Percentiles rank a stretch among this genome's conserved stretches.
phyloP scores from a whole-genome alignment of 805 yeast genomes.

The Ogataea neopini region DNA sequence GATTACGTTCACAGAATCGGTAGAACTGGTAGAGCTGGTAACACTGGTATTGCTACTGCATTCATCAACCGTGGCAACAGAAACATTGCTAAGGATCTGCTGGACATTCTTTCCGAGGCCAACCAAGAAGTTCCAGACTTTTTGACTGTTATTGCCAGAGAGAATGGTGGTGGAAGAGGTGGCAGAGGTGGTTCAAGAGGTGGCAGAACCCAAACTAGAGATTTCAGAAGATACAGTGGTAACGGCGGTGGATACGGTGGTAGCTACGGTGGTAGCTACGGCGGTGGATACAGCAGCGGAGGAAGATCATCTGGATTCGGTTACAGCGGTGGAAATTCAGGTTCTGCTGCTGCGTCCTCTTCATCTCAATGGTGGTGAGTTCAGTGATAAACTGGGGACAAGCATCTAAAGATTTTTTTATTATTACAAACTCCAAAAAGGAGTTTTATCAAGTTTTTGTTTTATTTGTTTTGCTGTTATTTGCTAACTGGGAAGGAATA shows the following conservation, averaged over 20 bases:
- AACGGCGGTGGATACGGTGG: constrained; percentile 36
- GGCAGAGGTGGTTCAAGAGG: constrained; percentile 57
- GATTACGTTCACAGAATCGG: constrained; percentile 99
- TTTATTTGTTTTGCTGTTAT: constrained; percentile 13
- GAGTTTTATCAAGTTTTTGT: too few relatives aligned
- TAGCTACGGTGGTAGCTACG: constrained; percentile 26
- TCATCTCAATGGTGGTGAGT: constrained; percentile 39
- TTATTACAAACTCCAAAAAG: too few relatives aligned
- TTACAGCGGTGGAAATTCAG: constrained; percentile 13
- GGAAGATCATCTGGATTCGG: constrained; percentile 32
- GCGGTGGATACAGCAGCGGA: constrained; percentile 37
- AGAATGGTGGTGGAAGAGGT: constrained; percentile 58
- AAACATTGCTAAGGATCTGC: constrained; percentile 82
- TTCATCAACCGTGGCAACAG: constrained; percentile 95
- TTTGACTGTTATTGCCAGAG: constrained; percentile 78
- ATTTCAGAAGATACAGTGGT: constrained; percentile 49
- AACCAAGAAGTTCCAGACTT: constrained; percentile 97
- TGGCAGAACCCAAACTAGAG: constrained; percentile 38
- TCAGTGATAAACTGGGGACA: constrained; percentile 7
- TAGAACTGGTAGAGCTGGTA: constrained; percentile 99
- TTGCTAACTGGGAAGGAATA: constrained; percentile 21
- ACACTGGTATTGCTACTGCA: constrained; percentile 97
- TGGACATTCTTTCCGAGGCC: constrained; percentile 89
- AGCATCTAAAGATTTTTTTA: constrained; percentile 5
- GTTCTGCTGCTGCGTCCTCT: constrained; percentile 20